phyloP scores from a whole-genome alignment of 768 basidiomycete species.

The Lenzites betulinus region DNA sequence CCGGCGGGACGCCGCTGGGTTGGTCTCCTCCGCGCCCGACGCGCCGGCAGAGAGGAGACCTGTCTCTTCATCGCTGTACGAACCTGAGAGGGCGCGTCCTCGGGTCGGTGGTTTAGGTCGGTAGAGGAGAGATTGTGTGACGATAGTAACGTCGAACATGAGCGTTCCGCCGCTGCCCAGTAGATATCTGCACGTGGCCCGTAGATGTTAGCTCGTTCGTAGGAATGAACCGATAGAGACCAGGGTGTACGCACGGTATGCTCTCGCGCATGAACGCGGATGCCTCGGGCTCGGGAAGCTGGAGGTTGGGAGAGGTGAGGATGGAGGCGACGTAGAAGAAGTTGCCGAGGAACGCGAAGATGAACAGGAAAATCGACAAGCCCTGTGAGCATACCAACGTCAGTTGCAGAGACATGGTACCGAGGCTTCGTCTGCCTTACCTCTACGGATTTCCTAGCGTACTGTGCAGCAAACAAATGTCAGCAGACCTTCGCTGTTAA shows the following conservation, averaged over 20 bases:
- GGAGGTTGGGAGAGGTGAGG: slow-evolving; percentile 69
- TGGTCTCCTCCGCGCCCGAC: slow-evolving; percentile 22
- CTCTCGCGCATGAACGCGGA: slow-evolving; percentile 74
- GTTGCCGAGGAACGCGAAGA: slow-evolving; percentile 94
- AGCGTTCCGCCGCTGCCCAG: slow-evolving; percentile 93
- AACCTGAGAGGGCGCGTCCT: slow-evolving; percentile 25
- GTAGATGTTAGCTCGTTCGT: background rate
- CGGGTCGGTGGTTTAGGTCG: slow-evolving; percentile 34
- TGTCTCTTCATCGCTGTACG: slow-evolving; percentile 32
- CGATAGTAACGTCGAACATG: slow-evolving; percentile 90
- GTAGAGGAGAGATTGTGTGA: slow-evolving; percentile 84
- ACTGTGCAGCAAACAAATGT: slow-evolving; percentile 47
- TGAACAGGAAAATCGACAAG: slow-evolving; percentile 89
- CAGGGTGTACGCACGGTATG: slow-evolving; percentile 67
- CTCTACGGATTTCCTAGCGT: slow-evolving; percentile 87
- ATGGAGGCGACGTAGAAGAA: slow-evolving; percentile 91
- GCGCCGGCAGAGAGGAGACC: slow-evolving; percentile 30
- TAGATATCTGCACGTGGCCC: slow-evolving; percentile 55
- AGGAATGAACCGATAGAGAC: background rate
- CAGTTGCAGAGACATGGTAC: background rate
- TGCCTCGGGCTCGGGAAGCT: slow-evolving; percentile 58
- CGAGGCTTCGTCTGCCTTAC: slow-evolving; percentile 35
- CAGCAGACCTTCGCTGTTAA: background rate
- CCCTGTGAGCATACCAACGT: slow-evolving; percentile 49
- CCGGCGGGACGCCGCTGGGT: slow-evolving; percentile 24